Evolutionary conservation across 1,284 basidiomycete genomes (phyloP).

Genomic region (Cryptococcus wingfieldii): DNA sequence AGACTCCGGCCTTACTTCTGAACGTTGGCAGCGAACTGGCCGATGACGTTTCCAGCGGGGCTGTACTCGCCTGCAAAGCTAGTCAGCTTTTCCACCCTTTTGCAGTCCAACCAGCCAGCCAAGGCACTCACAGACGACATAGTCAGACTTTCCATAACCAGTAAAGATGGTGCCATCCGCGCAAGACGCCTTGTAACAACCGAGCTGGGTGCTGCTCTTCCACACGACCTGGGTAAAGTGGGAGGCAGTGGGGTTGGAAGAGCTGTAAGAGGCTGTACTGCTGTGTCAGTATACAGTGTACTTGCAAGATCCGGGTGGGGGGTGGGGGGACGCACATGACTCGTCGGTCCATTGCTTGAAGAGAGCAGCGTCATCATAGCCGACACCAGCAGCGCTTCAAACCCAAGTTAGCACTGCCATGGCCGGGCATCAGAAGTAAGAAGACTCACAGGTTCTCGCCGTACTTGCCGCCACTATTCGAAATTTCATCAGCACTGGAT

Average conservation of each 20-base stretch:
- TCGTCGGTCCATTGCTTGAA: constrained; percentile 41
- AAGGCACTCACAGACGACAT: not conserved
- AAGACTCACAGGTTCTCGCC: constrained; percentile 24
- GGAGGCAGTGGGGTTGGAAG: constrained; percentile 28
- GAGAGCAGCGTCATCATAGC: constrained; percentile 20
- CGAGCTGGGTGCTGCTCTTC: constrained; percentile 39
- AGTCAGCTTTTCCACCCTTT: not conserved
- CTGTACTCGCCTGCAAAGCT: constrained; percentile 22
- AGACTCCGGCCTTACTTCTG: too few species aligned
- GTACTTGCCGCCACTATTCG: constrained; percentile 15
- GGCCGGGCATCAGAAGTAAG: too few species aligned
- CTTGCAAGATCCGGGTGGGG: too few species aligned
- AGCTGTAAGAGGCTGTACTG: constrained; percentile 24
- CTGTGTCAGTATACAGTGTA: too few species aligned
- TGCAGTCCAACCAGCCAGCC: not conserved
- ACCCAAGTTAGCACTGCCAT: too few species aligned
- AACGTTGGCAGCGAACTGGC: constrained; percentile 20
- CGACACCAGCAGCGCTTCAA: constrained; percentile 21
- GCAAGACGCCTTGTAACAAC: constrained; percentile 31
- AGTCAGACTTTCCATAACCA: constrained; percentile 5
- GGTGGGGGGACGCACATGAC: constrained; percentile 18
- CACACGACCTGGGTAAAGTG: constrained; percentile 46
- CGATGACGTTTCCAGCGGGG: constrained; percentile 24
- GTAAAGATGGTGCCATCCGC: constrained; percentile 23
- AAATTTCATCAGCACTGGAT: not conserved